Base-by-base conservation (phyloP, 1,139 yeast species). In the Candida buenavistaensis region DNA sequence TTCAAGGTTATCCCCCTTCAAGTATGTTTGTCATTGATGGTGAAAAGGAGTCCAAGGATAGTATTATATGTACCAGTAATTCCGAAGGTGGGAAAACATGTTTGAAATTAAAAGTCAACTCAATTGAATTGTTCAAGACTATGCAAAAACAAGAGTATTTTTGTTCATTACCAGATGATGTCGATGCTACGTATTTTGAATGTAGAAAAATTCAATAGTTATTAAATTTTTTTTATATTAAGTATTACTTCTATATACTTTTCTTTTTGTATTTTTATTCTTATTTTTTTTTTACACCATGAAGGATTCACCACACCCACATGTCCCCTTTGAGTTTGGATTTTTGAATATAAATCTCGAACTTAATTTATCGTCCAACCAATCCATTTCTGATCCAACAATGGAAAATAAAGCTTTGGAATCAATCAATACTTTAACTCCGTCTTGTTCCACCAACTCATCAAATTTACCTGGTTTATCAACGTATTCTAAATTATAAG, bases 301-400 rank as follows among this genome's bases (percentile, higher is more conserved):
- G 59, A 92, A 92, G 5, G 96, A 87, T 64, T 92, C 98, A 38
- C 97, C 98, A 61, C 98, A 92, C 12, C 98, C 98, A 64, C 98
- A 92, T 36, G 96, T 86, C 22, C 97, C 97, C 67, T 90, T 92
- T 31, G 95, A 84, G 62, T 92, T 92, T 42, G 98, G 98, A 60
- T 92, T 92, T 61, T 75, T 82, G 69, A 92, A 92, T 24, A 92
- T 88, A 58, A 92, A 92, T 54, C 95, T 77, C 12, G 95, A 82
- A 23, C 90, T 78, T 45, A 92, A 69, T 60, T 88, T 89, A 56
- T 92, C 97, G 54, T 92, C 97, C 40, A 87, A 71, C 96, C 97
- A 92, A 63, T 92, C 98, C 98, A 92, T 92, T 62, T 89, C 96
- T 3, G 95, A 84, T 1, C 98, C 98, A 40, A 92, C 95, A 33